Conservation (phyloP, 2,329 filamentous ascomycete species). For the Verticillium dahliae region DNA sequence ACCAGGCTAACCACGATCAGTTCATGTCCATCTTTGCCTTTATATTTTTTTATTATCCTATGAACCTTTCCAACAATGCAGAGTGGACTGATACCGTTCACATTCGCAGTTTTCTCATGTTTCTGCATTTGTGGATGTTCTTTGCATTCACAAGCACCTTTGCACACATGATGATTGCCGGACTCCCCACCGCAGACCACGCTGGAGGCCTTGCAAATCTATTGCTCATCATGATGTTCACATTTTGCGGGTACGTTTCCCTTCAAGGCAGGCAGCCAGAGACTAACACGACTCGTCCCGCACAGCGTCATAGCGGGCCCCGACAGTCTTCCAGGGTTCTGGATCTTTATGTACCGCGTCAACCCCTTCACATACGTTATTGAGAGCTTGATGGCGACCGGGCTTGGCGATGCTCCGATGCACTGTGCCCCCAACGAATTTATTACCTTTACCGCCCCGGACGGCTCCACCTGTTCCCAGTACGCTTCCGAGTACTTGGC, state of each 20-base stretch:
- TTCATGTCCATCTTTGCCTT: constrained; percentile 49
- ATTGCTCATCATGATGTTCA: constrained; percentile 55
- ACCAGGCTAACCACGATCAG: too few species aligned
- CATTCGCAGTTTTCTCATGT: constrained; percentile 52
- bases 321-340: constrained; percentile 55
- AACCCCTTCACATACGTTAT: constrained; percentile 66
- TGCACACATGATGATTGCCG: constrained; percentile 57
- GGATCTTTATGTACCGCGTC: constrained; percentile 65
- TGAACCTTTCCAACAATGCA: constrained; percentile 56
- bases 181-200: constrained; percentile 55
- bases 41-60: constrained; percentile 61
- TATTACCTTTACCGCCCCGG: constrained; percentile 43
- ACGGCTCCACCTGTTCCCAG: constrained; percentile 28
- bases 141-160: constrained; percentile 62
- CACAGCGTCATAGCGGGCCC: constrained; percentile 53
- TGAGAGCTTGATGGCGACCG: constrained; percentile 44
- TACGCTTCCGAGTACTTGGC: too few species aligned
- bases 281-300: not conserved
- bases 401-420: constrained; percentile 13
- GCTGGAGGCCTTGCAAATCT: constrained; percentile 59
- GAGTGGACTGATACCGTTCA: constrained; percentile 37
- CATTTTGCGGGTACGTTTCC: constrained; percentile 42
- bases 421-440: constrained; percentile 31
- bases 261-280: too few species aligned
- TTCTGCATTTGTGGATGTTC: constrained; percentile 57